These are phyloP conservation scores for Helichrysum umbraculigerum DNA, from an alignment of 129 eudicot species.

Conservation along the genomic window DNA sequence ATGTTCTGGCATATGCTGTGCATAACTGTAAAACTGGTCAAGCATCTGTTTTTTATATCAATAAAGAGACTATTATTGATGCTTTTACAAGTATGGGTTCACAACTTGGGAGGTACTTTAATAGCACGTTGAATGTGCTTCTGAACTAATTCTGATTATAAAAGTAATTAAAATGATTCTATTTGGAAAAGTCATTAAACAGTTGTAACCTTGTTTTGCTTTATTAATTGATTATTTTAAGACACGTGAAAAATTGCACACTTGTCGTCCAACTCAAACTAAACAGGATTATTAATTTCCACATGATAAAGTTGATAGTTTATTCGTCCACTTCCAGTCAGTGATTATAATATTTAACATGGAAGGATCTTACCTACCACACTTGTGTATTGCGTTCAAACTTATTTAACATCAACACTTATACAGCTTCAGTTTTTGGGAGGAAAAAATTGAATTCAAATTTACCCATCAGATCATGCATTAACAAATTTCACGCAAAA, in stretches of 20 bases:
- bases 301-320: background rate
- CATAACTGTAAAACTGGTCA: conserved; percentile 25
- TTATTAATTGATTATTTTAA: too few relatives aligned
- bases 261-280: too few relatives aligned
- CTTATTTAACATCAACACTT: background rate
- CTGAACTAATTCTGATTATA: too few relatives aligned
- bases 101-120: too few relatives aligned
- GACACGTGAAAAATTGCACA: too few relatives aligned
- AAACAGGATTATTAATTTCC: background rate
- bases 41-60: background rate
- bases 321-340: background rate
- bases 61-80: background rate
- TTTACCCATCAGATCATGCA: background rate
- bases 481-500: too few relatives aligned
- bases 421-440: background rate
- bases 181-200: too few relatives aligned
- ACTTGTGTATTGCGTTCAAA: background rate
- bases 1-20: conserved; percentile 35
- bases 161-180: too few relatives aligned
- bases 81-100: conserved; percentile 18
- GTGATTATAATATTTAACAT: background rate
- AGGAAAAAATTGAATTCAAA: background rate
- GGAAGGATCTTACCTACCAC: background rate
- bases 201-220: too few relatives aligned
- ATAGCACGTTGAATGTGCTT: too few relatives aligned